phyloP scores from a whole-genome alignment of 2,329 filamentous ascomycete genomes.

The Pseudogymnoascus sp. region DNA sequence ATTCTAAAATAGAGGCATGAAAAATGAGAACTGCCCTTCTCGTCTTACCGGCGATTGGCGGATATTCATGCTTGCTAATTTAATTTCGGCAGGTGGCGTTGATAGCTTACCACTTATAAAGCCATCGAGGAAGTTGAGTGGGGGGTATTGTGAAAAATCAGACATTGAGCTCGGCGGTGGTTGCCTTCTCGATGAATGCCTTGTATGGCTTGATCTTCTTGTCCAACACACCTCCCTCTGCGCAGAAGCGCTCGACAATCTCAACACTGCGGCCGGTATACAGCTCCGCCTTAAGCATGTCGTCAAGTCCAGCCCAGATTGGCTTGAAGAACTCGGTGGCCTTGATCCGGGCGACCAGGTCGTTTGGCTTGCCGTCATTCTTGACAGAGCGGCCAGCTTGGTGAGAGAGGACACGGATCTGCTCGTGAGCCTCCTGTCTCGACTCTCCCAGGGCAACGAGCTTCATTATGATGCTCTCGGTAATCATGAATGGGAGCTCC shows the following conservation, averaged over 20 bases:
- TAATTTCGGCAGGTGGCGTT: background rate
- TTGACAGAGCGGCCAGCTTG: slow-evolving; percentile 68
- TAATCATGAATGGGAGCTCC: slow-evolving; percentile 84
- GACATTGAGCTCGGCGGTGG: slow-evolving; percentile 22
- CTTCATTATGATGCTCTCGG: slow-evolving; percentile 69
- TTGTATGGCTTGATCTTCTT: slow-evolving; percentile 41
- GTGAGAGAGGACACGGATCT: slow-evolving; percentile 76
- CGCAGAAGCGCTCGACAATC: slow-evolving; percentile 44
- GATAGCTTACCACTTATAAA: background rate
- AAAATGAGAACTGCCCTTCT: background rate
- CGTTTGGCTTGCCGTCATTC: slow-evolving; percentile 67
- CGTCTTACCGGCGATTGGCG: background rate
- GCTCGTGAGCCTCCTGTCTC: slow-evolving; percentile 77
- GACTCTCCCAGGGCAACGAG: slow-evolving; percentile 63
- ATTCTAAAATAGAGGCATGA: slow-evolving; percentile 1
- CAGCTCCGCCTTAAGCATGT: slow-evolving; percentile 55
- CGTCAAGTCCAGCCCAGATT: slow-evolving; percentile 62
- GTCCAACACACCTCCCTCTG: slow-evolving; percentile 40
- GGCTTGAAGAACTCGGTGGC: slow-evolving; percentile 66
- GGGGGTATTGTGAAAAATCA: background rate
- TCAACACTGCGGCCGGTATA: slow-evolving; percentile 51
- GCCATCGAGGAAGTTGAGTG: background rate
- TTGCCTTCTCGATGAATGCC: slow-evolving; percentile 23
- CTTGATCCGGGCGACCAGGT: slow-evolving; percentile 73
- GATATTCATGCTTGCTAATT: background rate